phyloP scores from a whole-genome alignment of 192 early-diverging fungal genomes.

The Allomyces macrogynus region DNA sequence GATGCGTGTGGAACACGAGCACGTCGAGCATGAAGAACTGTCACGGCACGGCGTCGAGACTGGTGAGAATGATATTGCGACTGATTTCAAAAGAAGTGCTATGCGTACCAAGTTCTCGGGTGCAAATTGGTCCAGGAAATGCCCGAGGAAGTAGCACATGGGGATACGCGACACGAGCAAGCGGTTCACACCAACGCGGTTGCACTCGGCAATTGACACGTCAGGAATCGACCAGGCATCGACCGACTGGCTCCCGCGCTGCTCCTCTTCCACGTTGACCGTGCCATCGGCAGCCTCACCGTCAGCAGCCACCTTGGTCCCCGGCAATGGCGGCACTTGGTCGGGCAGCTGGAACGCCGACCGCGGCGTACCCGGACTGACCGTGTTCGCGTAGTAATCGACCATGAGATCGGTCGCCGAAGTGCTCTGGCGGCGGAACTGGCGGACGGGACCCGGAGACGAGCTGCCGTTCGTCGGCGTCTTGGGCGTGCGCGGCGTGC shows the following conservation, averaged over 20 bases:
- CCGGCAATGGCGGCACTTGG: not conserved
- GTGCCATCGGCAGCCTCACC: not conserved
- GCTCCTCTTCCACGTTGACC: not conserved
- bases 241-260: not conserved
- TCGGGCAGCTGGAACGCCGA: not conserved
- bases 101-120: not conserved
- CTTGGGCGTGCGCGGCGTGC: not conserved
- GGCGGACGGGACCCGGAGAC: not conserved
- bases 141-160: not conserved
- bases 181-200: not conserved
- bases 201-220: not conserved
- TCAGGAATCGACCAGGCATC: not conserved
- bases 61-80: not conserved
- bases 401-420: not conserved
- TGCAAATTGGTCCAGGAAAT: not conserved
- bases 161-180: not conserved
- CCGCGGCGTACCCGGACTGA: not conserved
- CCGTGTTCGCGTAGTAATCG: not conserved
- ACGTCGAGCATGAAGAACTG: not conserved
- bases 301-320: not conserved
- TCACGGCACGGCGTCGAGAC: not conserved
- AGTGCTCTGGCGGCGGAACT: not conserved
- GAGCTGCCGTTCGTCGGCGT: not conserved
- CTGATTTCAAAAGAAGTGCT: not conserved
- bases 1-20: not conserved